Percentiles rank a stretch among this genome's conserved stretches.
These are phyloP conservation scores for Suillus subalutaceus DNA, from an alignment of 768 basidiomycete species.

Conservation along the genomic window DNA sequence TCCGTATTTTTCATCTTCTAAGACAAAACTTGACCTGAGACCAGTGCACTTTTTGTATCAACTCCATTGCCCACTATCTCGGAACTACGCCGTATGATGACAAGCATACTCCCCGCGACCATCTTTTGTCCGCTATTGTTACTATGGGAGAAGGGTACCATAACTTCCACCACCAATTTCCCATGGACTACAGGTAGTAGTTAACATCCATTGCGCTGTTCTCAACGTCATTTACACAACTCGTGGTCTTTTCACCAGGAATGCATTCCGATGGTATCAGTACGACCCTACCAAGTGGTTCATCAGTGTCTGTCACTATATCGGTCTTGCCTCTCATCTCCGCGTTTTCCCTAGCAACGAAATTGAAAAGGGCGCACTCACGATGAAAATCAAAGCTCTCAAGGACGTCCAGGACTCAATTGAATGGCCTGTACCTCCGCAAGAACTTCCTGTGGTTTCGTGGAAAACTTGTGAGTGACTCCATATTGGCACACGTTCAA, in stretches of 20 bases:
- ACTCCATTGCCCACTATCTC: slow-evolving; percentile 85
- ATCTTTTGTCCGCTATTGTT: slow-evolving; percentile 77
- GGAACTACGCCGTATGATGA: slow-evolving; percentile 84
- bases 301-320: slow-evolving; percentile 61
- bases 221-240: slow-evolving; percentile 14
- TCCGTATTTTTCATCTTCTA: slow-evolving; percentile 3
- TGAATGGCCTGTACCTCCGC: slow-evolving; percentile 58
- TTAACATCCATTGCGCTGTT: background rate
- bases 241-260: slow-evolving; percentile 38
- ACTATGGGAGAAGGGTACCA: slow-evolving; percentile 75
- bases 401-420: slow-evolving; percentile 64
- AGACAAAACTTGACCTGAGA: slow-evolving; percentile 12
- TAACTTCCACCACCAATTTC: slow-evolving; percentile 88
- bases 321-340: slow-evolving; percentile 79
- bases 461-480: slow-evolving; percentile 77
- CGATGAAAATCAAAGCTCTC: slow-evolving; percentile 82
- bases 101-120: slow-evolving; percentile 74
- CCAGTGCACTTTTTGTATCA: slow-evolving; percentile 89
- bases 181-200: slow-evolving; percentile 59
- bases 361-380: slow-evolving; percentile 77
- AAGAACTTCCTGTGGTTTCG: slow-evolving; percentile 71
- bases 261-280: slow-evolving; percentile 75
- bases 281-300: slow-evolving; percentile 81
- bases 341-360: slow-evolving; percentile 89
- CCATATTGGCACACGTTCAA: background rate